Percentiles rank a stretch among this genome's conserved stretches.
phyloP scores from a whole-genome alignment of 805 yeast species.

The Sugiyamaella americana region DNA sequence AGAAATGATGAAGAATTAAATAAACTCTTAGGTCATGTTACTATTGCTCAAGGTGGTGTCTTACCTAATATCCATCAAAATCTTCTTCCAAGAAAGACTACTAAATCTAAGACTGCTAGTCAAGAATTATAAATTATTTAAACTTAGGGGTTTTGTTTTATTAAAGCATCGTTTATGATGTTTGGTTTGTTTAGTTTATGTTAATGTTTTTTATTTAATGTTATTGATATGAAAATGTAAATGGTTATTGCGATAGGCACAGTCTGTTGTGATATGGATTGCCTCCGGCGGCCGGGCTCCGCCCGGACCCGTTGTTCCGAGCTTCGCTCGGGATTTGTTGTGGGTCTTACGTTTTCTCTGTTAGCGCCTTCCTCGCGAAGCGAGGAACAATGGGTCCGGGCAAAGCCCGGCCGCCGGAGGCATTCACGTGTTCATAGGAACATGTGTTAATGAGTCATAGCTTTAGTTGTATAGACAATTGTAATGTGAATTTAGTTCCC shows the following conservation, averaged over 20 bases:
- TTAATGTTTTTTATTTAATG: slow-evolving; percentile 9
- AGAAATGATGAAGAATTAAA: slow-evolving; percentile 98
- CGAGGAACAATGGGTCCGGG: no score
- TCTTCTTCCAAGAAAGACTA: slow-evolving; percentile 66
- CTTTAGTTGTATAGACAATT: no score
- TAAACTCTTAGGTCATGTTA: slow-evolving; percentile 87
- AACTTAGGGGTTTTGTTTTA: background rate
- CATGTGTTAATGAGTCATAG: no score
- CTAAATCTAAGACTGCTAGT: slow-evolving; percentile 35
- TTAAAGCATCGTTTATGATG: background rate
- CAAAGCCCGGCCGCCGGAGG: no score
- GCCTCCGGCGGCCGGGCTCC: background rate
- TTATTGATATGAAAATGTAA: slow-evolving; percentile 1
- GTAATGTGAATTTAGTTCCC: no score
- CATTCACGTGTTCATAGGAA: no score
- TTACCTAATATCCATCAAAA: slow-evolving; percentile 94
- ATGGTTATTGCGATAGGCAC: background rate
- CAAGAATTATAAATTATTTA: slow-evolving; percentile 32
- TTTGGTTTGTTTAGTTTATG: slow-evolving; percentile 6
- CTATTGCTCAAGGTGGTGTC: slow-evolving; percentile 99
- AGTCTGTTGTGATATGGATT: no score
- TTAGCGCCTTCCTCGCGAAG: no score
- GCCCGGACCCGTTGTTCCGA: background rate
- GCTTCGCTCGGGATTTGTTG: no score
- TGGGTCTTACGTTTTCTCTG: no score